These are phyloP conservation scores for Colletotrichum sp. DNA, from an alignment of 2,329 filamentous ascomycete species.

Conservation along the genomic window DNA sequence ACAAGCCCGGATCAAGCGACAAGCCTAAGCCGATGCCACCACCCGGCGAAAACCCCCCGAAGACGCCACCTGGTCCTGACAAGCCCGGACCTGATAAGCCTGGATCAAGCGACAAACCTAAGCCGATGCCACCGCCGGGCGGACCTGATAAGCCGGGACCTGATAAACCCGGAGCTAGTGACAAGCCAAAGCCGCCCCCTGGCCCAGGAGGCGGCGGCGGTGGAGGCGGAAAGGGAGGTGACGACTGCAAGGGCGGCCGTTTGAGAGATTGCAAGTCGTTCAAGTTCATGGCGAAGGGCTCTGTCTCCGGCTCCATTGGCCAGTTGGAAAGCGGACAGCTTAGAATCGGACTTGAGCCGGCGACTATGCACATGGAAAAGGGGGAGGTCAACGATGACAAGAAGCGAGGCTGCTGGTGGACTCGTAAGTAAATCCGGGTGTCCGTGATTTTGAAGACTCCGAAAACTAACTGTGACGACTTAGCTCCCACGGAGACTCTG, in stretches of 20 bases:
- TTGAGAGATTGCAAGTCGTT: constrained; percentile 43
- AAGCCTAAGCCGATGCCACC: not conserved
- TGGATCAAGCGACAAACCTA: not conserved
- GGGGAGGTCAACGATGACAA: constrained; percentile 60
- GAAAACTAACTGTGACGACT: not conserved
- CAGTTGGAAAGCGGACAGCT: constrained; percentile 69
- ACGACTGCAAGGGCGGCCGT: not conserved
- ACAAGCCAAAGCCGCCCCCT: not conserved
- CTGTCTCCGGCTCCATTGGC: constrained; percentile 57
- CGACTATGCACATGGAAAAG: constrained; percentile 47
- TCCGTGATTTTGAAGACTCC: not conserved
- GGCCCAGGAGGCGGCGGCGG: not conserved
- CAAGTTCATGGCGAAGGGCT: constrained; percentile 53
- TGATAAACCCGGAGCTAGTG: not conserved
- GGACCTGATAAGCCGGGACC: not conserved
- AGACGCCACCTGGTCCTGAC: not conserved
- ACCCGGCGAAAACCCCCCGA: not conserved
- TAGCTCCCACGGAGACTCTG: constrained; percentile 61
- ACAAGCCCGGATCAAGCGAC: not conserved
- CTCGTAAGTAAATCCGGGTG: constrained; percentile 45
- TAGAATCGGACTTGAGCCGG: constrained; percentile 50
- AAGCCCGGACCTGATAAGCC: not conserved
- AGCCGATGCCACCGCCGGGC: not conserved
- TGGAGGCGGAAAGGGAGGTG: not conserved
- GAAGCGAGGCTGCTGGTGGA: constrained; percentile 68